Evolutionary conservation across 2,329 filamentous ascomycete species (phyloP), one percentile per base, ranked within the genome.

Genomic region (Graphiopsis chlorocephala): DNA sequence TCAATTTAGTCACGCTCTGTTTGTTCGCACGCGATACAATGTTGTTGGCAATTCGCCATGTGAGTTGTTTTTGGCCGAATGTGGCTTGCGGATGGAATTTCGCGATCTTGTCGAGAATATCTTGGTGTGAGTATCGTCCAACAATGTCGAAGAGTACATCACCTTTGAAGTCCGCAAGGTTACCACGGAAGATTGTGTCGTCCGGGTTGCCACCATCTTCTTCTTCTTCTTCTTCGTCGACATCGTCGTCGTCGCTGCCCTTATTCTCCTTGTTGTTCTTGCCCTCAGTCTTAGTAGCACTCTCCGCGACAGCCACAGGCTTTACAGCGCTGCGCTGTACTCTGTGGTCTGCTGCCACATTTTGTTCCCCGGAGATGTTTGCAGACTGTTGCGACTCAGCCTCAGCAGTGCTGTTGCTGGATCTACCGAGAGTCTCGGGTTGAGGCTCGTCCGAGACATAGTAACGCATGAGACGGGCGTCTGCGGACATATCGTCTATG

Each of bases 401-500:
- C 26, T 2, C 7, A 20, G 15, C 4, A 29, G 50, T 31, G 50
- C 15, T 4, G 7, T 7, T 53, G n/a, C 25, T 53, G 25, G 23
- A 3, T n/a, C 10, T 15, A 28, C 25, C 15, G 15, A 53, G 17
- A 20, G 11, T 7, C 14, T 29, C 35, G 10, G 25, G 33, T 35
- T 7, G 55, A 28, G 55, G 35, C 8, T 45, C 35, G 12, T 58
- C 55, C 1, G 55, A 58, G 28, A 61, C 28, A 20, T 61, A 33
- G 29, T 61, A 61, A 5, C 58, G 58, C 58, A 35, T 61, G 28
- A 61, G 58, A 11, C 58, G 58, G 2, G 26, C 58, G 42, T 45
- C 58, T 31, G 58, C 42, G 17, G 58, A 61, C 58, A 61, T 61
- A 23, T 61, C 42, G 20, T 61, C 58, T 14, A 35, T 45, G 23